Percentiles rank a stretch among this genome's conserved stretches.
These are phyloP conservation scores for Taxillus chinensis DNA, from an alignment of 164 flowering plant genomes.

Conservation along the genomic window DNA sequence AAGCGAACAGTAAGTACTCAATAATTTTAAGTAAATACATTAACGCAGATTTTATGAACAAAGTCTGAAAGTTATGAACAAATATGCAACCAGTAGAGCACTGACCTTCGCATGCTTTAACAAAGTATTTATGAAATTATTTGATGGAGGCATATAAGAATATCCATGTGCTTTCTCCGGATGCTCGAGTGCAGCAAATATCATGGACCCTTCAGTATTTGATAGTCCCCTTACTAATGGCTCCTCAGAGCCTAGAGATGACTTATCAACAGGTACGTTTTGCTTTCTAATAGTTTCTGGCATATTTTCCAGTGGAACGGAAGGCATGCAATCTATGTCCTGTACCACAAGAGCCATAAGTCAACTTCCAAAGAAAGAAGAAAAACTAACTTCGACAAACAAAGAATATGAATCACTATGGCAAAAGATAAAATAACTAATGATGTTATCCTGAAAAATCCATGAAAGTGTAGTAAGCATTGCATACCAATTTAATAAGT, in stretches of 20 bases:
- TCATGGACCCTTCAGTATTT: conserved; percentile 12
- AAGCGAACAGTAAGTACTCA: too few species aligned
- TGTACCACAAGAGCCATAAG: conserved; percentile 4
- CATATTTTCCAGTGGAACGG: conserved; percentile 30
- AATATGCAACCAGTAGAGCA: neutral
- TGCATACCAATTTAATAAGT: too few species aligned
- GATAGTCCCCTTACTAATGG: conserved; percentile 14
- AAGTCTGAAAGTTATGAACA: neutral
- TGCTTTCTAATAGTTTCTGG: conserved; percentile 32
- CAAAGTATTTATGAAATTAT: conserved; percentile 8
- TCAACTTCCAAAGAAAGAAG: neutral
- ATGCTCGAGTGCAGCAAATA: conserved; percentile 13
- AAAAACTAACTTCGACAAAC: neutral
- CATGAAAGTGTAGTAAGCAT: too few species aligned
- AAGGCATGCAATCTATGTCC: conserved; percentile 49
- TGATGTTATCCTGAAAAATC: too few species aligned
- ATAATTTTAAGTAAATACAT: too few species aligned
- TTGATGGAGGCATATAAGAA: conserved; percentile 1
- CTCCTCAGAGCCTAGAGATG: conserved; percentile 12
- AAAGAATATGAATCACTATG: neutral
- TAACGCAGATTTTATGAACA: too few species aligned
- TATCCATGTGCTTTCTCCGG: conserved; percentile 3
- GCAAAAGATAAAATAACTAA: too few species aligned
- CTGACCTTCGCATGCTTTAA: conserved; percentile 16
- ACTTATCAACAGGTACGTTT: conserved; percentile 2